Evolutionary conservation across 106 monocot species (phyloP), one percentile per base, ranked within the genome.

Genomic region (Acanthochlamys bracteata): DNA sequence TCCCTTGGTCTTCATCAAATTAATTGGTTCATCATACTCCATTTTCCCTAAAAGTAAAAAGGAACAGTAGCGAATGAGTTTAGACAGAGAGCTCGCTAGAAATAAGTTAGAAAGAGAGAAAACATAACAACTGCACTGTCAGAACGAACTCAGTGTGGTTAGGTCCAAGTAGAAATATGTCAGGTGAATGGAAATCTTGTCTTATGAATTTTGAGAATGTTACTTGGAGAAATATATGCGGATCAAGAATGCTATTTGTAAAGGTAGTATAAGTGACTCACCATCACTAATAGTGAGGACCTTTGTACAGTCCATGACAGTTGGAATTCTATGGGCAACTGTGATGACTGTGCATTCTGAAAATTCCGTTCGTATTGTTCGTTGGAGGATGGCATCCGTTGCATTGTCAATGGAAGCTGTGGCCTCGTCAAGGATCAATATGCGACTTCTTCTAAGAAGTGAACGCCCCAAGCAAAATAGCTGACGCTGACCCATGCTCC

Each of bases 401-500:
- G 84, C 71, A 64, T 91, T 88, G 72, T 96, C 96, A 25, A 96
- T 96, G 4, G 96, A 96, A 24, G 96, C 96, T 22, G 96, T 96
- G 21, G 96, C 96, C 67, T 96, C 96, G 62, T 96, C 96, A 24
- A 96, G 90, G 11, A 91, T 84, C 20, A 96, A 52, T 70, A 96
- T 85, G 2, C 76, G 80, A 57, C 85, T 81, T 76, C 84, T 78
- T 72, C 74, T 88, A 33, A 96, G 57, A 23, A 96, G 55, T 23
- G 96, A 87, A 19, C 96, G 79, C 1, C 96, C 88, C 64, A 96
- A 74, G 74, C 96, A 96, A 57, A 96, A 96, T 21, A 96, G 57
- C 63, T 96, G 96, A 11, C 91, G 42, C 45, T 96, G 96, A 17
- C 96, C 96, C 78, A 91, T 78, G 75, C 96, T 96, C 96, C 96